Evolutionary conservation across 768 basidiomycete genomes (phyloP), one percentile per base, ranked within the genome.

Genomic region (Kwoniella heveanensis): DNA sequence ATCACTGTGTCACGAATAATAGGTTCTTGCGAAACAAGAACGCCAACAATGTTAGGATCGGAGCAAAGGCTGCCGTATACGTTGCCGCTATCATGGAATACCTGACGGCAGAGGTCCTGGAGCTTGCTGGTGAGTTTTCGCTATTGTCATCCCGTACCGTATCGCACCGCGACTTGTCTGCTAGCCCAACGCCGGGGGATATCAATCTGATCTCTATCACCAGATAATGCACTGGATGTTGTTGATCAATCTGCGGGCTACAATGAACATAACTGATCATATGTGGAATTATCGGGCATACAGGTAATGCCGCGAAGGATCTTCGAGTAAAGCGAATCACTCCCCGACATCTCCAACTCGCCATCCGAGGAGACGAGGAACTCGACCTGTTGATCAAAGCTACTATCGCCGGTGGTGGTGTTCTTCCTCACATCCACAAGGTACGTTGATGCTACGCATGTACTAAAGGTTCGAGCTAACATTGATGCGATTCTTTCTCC

Each of bases 11-110:
- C 58, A 37, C 13, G 1, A 32, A 32, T 32, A 13, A 32, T 57
- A 72, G 78, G 51, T 77, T 77, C 82, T 82, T 96, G 69, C 93
- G 96, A 80, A 88, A 88, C 76, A 86, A 90, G 68, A 95, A 91
- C 19, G 90, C 92, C 78, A 89, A 94, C 81, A 94, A 93, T 76
- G 88, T 95, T 57, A 89, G 93, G 37, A 92, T 98, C 68, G 94
- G 93, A 27, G 94, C 92, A n/a, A 96, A 96, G 79, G 93, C 93
- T 26, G 92, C 94, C 9, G 94, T 97, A 17, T 95, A 95, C 80
- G 92, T 91, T n/a, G 88, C 90, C 37, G 93, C 94, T 30, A 92
- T 96, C 70, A 84, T 96, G 60, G 94, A 98, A 80, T 97, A 98
- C 77, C 84, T 98, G 55, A 95, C 93, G 0, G 94, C 94, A 10